phyloP scores from a whole-genome alignment of 495 filamentous ascomycete species.

The Penicillium goetzii region DNA sequence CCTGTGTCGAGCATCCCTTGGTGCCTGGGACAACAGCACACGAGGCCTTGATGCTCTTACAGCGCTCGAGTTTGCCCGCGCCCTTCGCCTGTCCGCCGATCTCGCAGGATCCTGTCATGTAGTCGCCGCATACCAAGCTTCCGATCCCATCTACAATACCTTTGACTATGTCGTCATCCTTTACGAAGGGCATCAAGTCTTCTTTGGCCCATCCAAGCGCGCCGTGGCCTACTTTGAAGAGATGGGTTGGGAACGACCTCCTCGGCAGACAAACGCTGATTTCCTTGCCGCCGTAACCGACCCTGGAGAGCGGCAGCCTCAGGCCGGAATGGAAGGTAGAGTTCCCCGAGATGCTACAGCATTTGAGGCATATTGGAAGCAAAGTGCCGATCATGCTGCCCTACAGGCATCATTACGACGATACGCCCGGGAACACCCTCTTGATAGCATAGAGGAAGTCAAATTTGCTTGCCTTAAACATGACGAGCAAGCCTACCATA shows the following conservation, averaged over 20 bases:
- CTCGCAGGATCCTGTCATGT: conserved; percentile 73
- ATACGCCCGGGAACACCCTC: not conserved
- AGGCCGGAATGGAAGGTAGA: conserved; percentile 60
- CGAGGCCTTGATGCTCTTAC: conserved; percentile 81
- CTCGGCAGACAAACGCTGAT: conserved; percentile 64
- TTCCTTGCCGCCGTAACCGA: conserved; percentile 74
- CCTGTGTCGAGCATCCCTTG: not conserved
- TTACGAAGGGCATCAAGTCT: conserved; percentile 66
- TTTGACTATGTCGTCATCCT: conserved; percentile 64
- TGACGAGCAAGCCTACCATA: conserved; percentile 34
- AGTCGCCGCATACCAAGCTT: conserved; percentile 79
- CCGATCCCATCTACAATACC: conserved; percentile 73
- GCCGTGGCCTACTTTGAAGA: conserved; percentile 63
- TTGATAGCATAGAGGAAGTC: not conserved
- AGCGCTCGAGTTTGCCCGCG: conserved; percentile 68
- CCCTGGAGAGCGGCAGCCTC: conserved; percentile 59
- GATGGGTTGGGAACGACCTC: conserved; percentile 60
- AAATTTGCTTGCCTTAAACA: conserved; percentile 26
- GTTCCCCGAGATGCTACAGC: conserved; percentile 70
- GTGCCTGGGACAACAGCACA: conserved; percentile 77
- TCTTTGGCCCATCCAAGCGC: conserved; percentile 57
- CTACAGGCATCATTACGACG: conserved; percentile 46
- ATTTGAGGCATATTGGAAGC: conserved; percentile 63
- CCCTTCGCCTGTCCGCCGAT: conserved; percentile 72
- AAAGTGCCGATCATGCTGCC: conserved; percentile 52